phyloP scores from a whole-genome alignment of 352 stramenopile genomes.

The Phytophthora macrochlamydospora region DNA sequence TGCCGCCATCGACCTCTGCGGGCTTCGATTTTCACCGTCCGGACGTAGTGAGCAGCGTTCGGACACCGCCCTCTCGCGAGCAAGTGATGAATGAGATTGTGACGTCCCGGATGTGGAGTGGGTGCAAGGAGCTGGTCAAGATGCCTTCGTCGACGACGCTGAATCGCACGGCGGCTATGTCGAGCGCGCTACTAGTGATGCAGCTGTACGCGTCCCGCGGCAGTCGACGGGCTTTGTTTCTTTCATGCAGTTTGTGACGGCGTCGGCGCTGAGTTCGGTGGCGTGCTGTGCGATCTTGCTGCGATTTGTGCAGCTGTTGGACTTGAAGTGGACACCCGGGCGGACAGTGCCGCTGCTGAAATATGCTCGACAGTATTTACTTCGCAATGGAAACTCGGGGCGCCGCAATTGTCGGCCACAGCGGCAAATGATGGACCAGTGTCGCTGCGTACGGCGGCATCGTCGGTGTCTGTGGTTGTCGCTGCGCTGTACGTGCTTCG shows the following conservation, averaged over 20 bases:
- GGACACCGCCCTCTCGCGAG: slow-evolving; percentile 37
- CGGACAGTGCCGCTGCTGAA: slow-evolving; percentile 40
- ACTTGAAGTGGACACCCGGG: slow-evolving; percentile 30
- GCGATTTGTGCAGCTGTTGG: slow-evolving; percentile 55
- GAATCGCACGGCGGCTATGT: slow-evolving; percentile 72
- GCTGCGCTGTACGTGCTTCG: slow-evolving; percentile 35
- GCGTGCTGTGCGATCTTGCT: slow-evolving; percentile 62
- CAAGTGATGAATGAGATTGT: slow-evolving; percentile 73
- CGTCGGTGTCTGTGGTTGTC: slow-evolving; percentile 35
- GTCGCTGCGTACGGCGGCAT: slow-evolving; percentile 31
- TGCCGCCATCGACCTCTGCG: slow-evolving; percentile 34
- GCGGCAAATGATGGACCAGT: slow-evolving; percentile 11
- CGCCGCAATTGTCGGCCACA: slow-evolving; percentile 24
- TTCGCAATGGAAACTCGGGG: slow-evolving; percentile 36
- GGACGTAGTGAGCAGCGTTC: slow-evolving; percentile 32
- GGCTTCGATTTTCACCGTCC: slow-evolving; percentile 76
- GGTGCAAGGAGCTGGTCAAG: slow-evolving; percentile 64
- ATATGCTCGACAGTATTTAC: slow-evolving; percentile 45
- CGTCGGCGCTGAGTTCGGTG: slow-evolving; percentile 70
- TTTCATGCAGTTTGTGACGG: slow-evolving; percentile 59
- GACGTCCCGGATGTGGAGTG: slow-evolving; percentile 56
- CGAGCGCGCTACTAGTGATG: slow-evolving; percentile 70
- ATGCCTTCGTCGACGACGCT: slow-evolving; percentile 61
- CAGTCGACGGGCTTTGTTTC: slow-evolving; percentile 63
- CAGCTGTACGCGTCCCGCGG: slow-evolving; percentile 75